Conservation (phyloP, 441 rosid genomes). For the Sinapis alba region DNA sequence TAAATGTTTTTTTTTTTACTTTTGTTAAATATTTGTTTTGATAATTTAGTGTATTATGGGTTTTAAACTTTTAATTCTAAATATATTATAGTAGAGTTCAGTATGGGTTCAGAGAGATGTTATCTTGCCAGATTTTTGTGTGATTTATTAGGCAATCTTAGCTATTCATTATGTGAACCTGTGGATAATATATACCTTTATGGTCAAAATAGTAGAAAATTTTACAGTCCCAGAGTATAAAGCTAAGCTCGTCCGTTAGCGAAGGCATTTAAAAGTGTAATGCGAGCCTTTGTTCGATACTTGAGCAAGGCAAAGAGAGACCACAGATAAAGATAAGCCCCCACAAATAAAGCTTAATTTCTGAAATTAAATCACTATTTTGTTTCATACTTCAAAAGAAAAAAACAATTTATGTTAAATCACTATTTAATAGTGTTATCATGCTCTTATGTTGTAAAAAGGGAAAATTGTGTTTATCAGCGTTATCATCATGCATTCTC, state of each 20-base stretch:
- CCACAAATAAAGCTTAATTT: background rate
- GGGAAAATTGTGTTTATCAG: background rate
- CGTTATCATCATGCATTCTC: background rate
- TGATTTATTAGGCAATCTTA: background rate
- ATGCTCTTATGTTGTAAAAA: background rate
- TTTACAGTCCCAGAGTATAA: background rate
- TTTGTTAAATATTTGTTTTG: background rate
- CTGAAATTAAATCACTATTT: too few relatives aligned
- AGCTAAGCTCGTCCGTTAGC: background rate
- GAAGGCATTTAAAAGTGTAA: background rate
- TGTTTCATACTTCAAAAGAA: background rate
- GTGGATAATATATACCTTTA: background rate
- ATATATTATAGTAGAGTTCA: background rate
- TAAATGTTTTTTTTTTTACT: background rate
- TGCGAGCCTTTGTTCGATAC: background rate
- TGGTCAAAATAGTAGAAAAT: too few relatives aligned
- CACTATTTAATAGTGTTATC: background rate
- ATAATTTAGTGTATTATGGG: background rate
- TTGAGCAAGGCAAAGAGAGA: background rate
- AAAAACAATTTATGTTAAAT: background rate
- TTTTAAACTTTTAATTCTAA: constrained; percentile 3
- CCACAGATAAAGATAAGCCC: background rate
- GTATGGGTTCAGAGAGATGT: background rate
- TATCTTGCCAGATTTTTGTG: background rate
- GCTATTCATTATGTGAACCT: background rate